Percentiles rank a stretch among this genome's conserved stretches.
Conservation (phyloP, 2,329 filamentous ascomycete genomes). For the Akanthomyces uredinophilus region DNA sequence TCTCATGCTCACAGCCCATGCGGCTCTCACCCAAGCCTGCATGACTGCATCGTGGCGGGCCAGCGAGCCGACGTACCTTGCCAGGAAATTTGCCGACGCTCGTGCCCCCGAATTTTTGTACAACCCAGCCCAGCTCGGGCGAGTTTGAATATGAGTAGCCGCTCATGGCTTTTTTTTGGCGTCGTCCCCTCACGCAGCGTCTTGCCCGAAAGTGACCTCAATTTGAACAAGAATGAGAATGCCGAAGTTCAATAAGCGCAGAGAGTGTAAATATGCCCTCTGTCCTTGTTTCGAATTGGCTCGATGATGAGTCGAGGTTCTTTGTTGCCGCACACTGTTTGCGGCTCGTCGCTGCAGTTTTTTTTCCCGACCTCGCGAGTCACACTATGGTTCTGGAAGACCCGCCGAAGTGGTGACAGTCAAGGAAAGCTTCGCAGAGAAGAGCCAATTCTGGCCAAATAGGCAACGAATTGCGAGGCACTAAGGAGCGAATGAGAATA, state of each 20-base stretch:
- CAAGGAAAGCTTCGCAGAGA: neutral
- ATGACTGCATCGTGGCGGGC: neutral
- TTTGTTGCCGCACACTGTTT: neutral
- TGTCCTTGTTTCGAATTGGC: neutral
- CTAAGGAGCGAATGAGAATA: no score
- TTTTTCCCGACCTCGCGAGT: neutral
- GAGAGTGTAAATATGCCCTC: neutral
- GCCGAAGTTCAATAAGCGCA: neutral
- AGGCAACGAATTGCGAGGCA: neutral
- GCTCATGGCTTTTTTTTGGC: constrained; percentile 24
- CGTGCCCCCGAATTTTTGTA: constrained; percentile 94
- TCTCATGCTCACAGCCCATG: constrained; percentile 3
- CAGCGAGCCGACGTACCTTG: constrained; percentile 43
- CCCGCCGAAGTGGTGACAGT: constrained; percentile 1
- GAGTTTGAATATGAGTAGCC: constrained; percentile 31
- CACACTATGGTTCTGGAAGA: constrained; percentile 1
- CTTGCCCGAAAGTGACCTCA: neutral
- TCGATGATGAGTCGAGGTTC: neutral
- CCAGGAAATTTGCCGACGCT: constrained; percentile 90
- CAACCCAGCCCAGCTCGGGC: constrained; percentile 61
- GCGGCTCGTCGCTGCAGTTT: constrained; percentile 9
- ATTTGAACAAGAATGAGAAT: neutral
- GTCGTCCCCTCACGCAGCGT: neutral
- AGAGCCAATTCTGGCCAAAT: neutral
- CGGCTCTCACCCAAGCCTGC: neutral